Evolutionary conservation across 2,329 filamentous ascomycete genomes (phyloP).

Genomic region (Nemania sp.): DNA sequence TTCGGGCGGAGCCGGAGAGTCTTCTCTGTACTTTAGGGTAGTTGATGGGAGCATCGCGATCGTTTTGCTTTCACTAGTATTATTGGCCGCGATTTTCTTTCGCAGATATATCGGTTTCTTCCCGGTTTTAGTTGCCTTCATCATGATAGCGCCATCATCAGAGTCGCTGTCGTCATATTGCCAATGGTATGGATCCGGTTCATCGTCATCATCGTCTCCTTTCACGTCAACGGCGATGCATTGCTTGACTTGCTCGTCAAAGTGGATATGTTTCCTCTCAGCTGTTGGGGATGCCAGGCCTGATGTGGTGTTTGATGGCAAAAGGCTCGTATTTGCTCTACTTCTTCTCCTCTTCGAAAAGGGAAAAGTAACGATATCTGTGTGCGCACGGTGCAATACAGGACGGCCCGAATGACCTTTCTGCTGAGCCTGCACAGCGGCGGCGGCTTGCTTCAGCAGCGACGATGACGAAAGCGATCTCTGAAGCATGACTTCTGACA

Average conservation of each 20-base stretch:
- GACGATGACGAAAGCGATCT: slow-evolving; percentile 86
- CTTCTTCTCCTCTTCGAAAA: slow-evolving; percentile 65
- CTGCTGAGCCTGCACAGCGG: slow-evolving; percentile 81
- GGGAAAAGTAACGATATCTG: slow-evolving; percentile 69
- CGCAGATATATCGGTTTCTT: slow-evolving; percentile 58
- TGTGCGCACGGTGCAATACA: slow-evolving; percentile 63
- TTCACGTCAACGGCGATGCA: slow-evolving; percentile 93
- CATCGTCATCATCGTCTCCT: slow-evolving; percentile 72
- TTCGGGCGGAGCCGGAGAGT: slow-evolving; percentile 68
- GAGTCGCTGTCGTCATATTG: slow-evolving; percentile 64
- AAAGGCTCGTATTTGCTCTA: slow-evolving; percentile 65
- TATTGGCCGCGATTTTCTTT: slow-evolving; percentile 44
- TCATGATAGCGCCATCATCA: slow-evolving; percentile 79
- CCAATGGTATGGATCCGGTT: slow-evolving; percentile 47
- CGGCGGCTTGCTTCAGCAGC: slow-evolving; percentile 84
- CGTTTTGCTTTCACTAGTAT: slow-evolving; percentile 72
- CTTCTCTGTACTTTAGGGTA: slow-evolving; percentile 80
- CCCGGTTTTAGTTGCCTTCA: slow-evolving; percentile 67
- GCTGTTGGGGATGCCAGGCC: slow-evolving; percentile 65
- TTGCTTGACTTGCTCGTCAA: slow-evolving; percentile 93
- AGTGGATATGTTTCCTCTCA: slow-evolving; percentile 86
- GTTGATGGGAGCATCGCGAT: slow-evolving; percentile 88
- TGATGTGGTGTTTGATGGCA: slow-evolving; percentile 71
- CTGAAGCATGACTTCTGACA: slow-evolving; percentile 94
- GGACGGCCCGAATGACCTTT: slow-evolving; percentile 57